These are phyloP conservation scores for Moniliophthora roreri DNA, from an alignment of 1,284 basidiomycete genomes.

Conservation along the genomic window DNA sequence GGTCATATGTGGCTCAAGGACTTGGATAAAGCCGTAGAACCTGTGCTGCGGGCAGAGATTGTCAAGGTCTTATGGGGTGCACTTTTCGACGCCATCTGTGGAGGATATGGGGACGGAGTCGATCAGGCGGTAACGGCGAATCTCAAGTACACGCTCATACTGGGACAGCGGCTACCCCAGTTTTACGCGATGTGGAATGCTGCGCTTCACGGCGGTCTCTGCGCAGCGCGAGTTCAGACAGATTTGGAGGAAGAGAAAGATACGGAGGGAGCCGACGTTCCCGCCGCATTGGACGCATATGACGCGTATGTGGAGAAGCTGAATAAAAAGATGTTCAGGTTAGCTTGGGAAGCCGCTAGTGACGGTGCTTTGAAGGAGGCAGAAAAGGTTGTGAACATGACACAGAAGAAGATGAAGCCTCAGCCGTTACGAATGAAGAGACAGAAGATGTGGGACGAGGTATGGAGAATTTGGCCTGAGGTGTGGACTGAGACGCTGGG, in stretches of 20 bases:
- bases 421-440: not conserved
- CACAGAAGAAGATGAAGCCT: not conserved
- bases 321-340: constrained; percentile 3
- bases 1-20: not conserved
- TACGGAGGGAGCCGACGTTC: no score
- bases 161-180: no score
- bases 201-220: no score
- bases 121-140: no score
- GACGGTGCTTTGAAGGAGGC: constrained; percentile 1
- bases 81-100: not conserved
- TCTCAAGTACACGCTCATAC: no score
- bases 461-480: constrained; percentile 1
- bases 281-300: not conserved
- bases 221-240: no score
- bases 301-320: not conserved
- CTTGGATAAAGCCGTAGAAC: not conserved
- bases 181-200: no score
- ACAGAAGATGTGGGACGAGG: not conserved
- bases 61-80: not conserved
- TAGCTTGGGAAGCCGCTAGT: constrained; percentile 1
- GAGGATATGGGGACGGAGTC: no score
- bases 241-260: no score
- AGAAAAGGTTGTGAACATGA: not conserved
- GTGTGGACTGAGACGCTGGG: not conserved
- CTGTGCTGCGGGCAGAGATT: not conserved